Evolutionary conservation across 208 protist genomes (phyloP), one percentile per base, ranked within the genome.

Genomic region (Trypanosoma rangeli): DNA sequence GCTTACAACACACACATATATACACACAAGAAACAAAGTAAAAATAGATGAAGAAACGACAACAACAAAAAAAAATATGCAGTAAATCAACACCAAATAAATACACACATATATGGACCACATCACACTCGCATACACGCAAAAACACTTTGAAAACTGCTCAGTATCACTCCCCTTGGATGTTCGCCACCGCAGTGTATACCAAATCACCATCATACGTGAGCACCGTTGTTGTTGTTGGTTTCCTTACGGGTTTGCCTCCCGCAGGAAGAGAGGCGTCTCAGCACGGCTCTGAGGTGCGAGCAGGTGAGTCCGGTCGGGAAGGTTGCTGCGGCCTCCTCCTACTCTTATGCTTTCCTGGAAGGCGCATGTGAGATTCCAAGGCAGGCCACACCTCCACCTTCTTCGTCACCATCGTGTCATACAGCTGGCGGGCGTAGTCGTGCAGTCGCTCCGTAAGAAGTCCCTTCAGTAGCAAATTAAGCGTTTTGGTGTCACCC

Each of bases 391-490:
- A 96, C 31, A 96, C 85, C 20, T 85, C 79, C 52, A 96, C 87
- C 26, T 79, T 26, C 66, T 94, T 96, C 18, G 8, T 39, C 44
- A 73, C 58, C 91, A 96, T 96, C 5, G 82, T 92, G 31, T 61
- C 60, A 54, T 93, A 81, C 59, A 96, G 74, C 70, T 96, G 87
- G 26, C 28, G 16, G 0, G 91, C 87, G 75, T 91, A 94, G 52
- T 65, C 78, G 60, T 80, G 58, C 50, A 94, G 72, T 37, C 82
- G 74, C 73, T 94, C 76, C 64, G 65, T 83, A 29, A 96, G 56
- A 24, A 96, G 73, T 0, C 91, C 91, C 55, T 96, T 96, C 12
- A 96, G 73, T 5, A 96, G 68, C 55, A 94, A 71, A 62, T 96
- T 96, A 1, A 96, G 83, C 8, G 86, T 93, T 66, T 82, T 83